Conservation (phyloP, 2,329 filamentous ascomycete genomes). For the Phoma herbarum region DNA sequence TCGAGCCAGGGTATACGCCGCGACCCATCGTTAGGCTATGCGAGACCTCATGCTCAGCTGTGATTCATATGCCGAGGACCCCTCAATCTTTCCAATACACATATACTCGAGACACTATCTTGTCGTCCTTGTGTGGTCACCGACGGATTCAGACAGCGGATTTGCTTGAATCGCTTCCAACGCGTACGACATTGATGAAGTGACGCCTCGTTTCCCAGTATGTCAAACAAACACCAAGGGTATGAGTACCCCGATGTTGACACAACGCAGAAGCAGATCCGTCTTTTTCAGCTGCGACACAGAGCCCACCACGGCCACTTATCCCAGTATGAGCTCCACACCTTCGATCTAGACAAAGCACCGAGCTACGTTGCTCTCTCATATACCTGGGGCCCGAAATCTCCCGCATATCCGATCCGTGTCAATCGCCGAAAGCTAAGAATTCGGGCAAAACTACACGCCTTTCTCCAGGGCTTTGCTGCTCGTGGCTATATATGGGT, state of each 20-base stretch:
- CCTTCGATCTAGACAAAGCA: not conserved
- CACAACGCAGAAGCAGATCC: constrained; percentile 4
- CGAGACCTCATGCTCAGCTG: constrained; percentile 4
- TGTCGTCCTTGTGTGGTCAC: not conserved
- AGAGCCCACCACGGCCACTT: constrained; percentile 2
- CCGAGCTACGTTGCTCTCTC: constrained; percentile 1
- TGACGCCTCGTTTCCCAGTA: not conserved
- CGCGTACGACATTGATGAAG: not conserved
- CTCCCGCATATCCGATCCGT: not conserved
- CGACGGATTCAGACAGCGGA: not conserved
- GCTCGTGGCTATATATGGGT: constrained; percentile 4
- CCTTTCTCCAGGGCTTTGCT: not conserved
- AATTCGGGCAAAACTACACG: not conserved
- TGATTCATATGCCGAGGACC: not conserved
- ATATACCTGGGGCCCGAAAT: not conserved
- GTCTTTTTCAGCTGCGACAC: constrained; percentile 4
- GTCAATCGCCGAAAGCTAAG: not conserved
- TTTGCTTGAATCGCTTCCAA: not conserved
- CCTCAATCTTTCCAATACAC: not conserved
- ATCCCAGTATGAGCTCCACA: constrained; percentile 3
- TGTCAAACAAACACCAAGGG: not conserved
- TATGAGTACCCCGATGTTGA: constrained; percentile 1
- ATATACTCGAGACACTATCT: not conserved
- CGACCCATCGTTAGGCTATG: not conserved
- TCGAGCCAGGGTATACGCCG: constrained; percentile 2